These are phyloP conservation scores for Pseudogymnoascus sp. DNA, from an alignment of 2,329 filamentous ascomycete genomes.

Conservation along the genomic window DNA sequence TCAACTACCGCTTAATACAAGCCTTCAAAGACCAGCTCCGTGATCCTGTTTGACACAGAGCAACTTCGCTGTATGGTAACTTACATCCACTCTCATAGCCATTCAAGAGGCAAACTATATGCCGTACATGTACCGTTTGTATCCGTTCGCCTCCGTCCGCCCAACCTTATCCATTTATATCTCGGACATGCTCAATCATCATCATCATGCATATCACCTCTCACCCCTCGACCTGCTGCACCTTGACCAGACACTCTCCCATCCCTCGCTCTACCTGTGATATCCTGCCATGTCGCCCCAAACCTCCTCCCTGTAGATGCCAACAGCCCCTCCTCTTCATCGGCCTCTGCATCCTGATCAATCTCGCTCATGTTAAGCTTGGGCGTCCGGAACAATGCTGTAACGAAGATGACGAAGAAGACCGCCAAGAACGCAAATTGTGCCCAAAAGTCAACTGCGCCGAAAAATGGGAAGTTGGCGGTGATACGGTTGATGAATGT, in stretches of 20 bases:
- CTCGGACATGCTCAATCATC: not conserved
- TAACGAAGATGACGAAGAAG: slow-evolving; percentile 73
- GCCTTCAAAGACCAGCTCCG: not conserved
- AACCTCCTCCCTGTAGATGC: slow-evolving; percentile 76
- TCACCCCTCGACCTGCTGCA: slow-evolving; percentile 1
- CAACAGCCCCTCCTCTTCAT: slow-evolving; percentile 87
- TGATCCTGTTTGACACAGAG: not conserved
- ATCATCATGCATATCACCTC: not conserved
- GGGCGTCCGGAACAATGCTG: slow-evolving; percentile 72
- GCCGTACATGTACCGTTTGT: not conserved
- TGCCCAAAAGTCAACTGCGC: slow-evolving; percentile 87
- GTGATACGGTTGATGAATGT: slow-evolving; percentile 90
- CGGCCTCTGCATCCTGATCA: slow-evolving; percentile 82
- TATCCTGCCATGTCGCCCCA: slow-evolving; percentile 81
- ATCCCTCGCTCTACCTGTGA: slow-evolving; percentile 43
- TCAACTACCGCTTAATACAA: not conserved
- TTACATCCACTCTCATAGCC: not conserved
- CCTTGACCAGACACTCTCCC: not conserved
- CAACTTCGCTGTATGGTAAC: not conserved
- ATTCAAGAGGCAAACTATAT: not conserved
- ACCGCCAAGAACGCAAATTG: slow-evolving; percentile 85
- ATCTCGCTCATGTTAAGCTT: slow-evolving; percentile 66
- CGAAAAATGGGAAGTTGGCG: slow-evolving; percentile 92
- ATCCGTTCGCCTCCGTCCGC: not conserved
- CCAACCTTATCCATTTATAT: not conserved